These are phyloP conservation scores for Zygosaccharomyces pseudorouxii DNA, from an alignment of 805 yeast genomes.

Conservation along the genomic window DNA sequence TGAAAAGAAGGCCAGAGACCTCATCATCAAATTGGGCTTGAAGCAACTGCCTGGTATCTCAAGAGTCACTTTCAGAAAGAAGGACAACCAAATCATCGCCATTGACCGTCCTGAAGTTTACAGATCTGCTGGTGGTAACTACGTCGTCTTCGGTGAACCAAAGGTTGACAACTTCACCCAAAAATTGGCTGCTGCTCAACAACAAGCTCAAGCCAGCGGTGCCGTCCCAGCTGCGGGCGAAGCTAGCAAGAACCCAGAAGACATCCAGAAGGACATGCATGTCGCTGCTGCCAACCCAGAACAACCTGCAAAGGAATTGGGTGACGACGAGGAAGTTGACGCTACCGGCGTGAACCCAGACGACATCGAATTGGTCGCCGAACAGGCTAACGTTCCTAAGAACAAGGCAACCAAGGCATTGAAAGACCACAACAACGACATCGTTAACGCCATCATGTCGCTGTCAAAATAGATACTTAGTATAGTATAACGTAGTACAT, in stretches of 20 bases:
- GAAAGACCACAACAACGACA: slow-evolving; percentile 83
- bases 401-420: slow-evolving; percentile 89
- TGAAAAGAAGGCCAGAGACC: slow-evolving; percentile 93
- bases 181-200: slow-evolving; percentile 79
- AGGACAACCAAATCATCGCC: slow-evolving; percentile 86
- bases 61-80: slow-evolving; percentile 93
- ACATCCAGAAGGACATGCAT: slow-evolving; percentile 79
- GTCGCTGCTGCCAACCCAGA: slow-evolving; percentile 50
- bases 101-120: slow-evolving; percentile 92
- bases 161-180: slow-evolving; percentile 90
- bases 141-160: slow-evolving; percentile 97
- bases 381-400: slow-evolving; percentile 87
- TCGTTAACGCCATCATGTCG: slow-evolving; percentile 94
- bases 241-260: slow-evolving; percentile 62
- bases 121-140: slow-evolving; percentile 90
- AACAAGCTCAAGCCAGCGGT: slow-evolving; percentile 48
- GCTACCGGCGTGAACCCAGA: slow-evolving; percentile 77
- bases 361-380: slow-evolving; percentile 81
- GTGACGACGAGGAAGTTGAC: slow-evolving; percentile 72
- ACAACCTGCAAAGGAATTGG: slow-evolving; percentile 45
- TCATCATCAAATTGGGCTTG: slow-evolving; percentile 81
- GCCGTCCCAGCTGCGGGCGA: slow-evolving; percentile 43
- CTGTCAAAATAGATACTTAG: slow-evolving; percentile 38
- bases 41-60: slow-evolving; percentile 87
- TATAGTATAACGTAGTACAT: neutral